A percentile compares a stretch with the other conserved stretches of the same genome.
phyloP scores from a whole-genome alignment of 2,329 filamentous ascomycete species.

The Xylariaceae sp. region DNA sequence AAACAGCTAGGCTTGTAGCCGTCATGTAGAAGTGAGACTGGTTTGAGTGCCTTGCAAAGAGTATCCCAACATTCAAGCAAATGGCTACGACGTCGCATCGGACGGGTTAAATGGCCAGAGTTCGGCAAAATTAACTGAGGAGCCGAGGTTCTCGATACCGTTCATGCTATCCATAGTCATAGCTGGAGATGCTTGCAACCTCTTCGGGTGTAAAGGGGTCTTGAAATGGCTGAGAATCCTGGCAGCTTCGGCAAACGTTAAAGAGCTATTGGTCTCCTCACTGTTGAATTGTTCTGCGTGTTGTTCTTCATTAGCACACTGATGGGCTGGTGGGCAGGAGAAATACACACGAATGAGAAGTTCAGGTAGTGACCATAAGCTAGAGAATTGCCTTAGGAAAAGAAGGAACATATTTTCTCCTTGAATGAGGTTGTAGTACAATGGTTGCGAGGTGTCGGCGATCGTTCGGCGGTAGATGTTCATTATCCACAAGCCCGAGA shows the following conservation, averaged over 20 bases:
- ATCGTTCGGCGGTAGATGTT: slow-evolving; percentile 24
- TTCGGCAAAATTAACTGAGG: slow-evolving; percentile 4
- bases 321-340: no score
- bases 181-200: slow-evolving; percentile 3
- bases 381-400: slow-evolving; percentile 20
- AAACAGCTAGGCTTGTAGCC: no score
- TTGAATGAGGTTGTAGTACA: slow-evolving; percentile 8
- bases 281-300: slow-evolving; percentile 1
- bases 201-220: slow-evolving; percentile 18
- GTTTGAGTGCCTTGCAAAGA: no score
- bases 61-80: no score
- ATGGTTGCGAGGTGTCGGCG: slow-evolving; percentile 2
- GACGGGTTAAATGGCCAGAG: slow-evolving; percentile 11
- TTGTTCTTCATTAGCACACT: no score
- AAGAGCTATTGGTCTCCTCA: slow-evolving; percentile 3
- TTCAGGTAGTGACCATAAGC: slow-evolving; percentile 17
- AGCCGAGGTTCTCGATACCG: slow-evolving; percentile 1
- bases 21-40: no score
- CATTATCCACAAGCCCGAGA: slow-evolving; percentile 24
- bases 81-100: neutral
- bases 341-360: slow-evolving; percentile 17
- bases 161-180: neutral
- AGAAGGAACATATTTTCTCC: slow-evolving; percentile 15
- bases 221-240: slow-evolving; percentile 13
- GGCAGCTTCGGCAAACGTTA: slow-evolving; percentile 14